phyloP scores from a whole-genome alignment of 768 basidiomycete species.

The Kwoniella newhampshirensis region DNA sequence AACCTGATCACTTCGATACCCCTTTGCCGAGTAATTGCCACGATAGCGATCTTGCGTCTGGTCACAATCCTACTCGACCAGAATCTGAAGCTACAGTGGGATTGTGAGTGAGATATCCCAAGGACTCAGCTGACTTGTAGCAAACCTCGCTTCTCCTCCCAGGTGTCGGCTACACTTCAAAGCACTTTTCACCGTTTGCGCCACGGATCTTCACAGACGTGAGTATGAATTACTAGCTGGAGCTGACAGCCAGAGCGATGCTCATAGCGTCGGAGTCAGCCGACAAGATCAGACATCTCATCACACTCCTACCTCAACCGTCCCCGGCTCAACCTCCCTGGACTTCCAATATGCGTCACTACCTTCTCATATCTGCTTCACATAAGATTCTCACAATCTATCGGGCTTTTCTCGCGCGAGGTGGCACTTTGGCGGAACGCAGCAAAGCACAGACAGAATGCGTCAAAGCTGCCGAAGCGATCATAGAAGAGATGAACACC shows the following conservation, averaged over 20 bases:
- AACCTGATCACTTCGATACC: conserved; percentile 25
- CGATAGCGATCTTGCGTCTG: conserved; percentile 13
- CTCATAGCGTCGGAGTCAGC: neutral
- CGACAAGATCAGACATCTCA: neutral
- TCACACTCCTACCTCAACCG: conserved; percentile 1
- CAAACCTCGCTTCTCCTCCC: conserved; percentile 23
- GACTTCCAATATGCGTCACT: conserved; percentile 16
- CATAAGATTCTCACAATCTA: conserved; percentile 26
- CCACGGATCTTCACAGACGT: neutral
- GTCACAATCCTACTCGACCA: neutral
- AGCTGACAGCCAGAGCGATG: conserved; percentile 1
- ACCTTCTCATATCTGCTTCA: conserved; percentile 21
- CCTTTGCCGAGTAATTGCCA: conserved; percentile 24
- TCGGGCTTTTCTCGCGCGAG: conserved; percentile 21
- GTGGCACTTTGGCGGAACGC: conserved; percentile 3
- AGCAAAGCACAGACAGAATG: conserved; percentile 15
- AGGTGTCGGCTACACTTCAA: conserved; percentile 10
- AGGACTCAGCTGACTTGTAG: conserved; percentile 1
- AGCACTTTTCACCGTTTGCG: conserved; percentile 6
- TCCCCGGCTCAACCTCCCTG: conserved; percentile 4
- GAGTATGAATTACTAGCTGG: neutral
- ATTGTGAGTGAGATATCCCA: conserved; percentile 9
- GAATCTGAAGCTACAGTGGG: conserved; percentile 7
- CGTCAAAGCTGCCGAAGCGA: conserved; percentile 15
- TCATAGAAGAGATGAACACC: conserved; percentile 18